These are phyloP conservation scores for Chrysoporthe cubensis DNA, from an alignment of 2,329 filamentous ascomycete genomes.

Conservation along the genomic window DNA sequence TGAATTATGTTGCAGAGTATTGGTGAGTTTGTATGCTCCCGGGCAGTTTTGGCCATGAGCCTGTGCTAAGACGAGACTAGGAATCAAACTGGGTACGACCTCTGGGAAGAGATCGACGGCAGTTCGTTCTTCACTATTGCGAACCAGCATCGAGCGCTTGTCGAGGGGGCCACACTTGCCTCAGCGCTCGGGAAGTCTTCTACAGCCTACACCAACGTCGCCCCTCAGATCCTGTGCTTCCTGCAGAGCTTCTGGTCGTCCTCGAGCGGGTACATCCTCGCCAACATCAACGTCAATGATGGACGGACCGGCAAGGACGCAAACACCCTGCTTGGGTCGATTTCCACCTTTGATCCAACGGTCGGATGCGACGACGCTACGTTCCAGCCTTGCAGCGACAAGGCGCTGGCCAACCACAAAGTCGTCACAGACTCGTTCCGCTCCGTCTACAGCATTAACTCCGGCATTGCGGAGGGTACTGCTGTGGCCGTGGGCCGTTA, in stretches of 20 bases:
- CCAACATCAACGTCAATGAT: slow-evolving; percentile 69
- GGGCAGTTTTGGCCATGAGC: neutral
- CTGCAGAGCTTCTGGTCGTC: slow-evolving; percentile 74
- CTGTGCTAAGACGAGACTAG: slow-evolving; percentile 32
- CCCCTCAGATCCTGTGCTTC: slow-evolving; percentile 74
- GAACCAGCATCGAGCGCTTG: slow-evolving; percentile 69
- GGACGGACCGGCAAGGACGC: slow-evolving; percentile 71
- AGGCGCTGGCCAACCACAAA: slow-evolving; percentile 76
- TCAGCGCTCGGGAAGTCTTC: slow-evolving; percentile 64
- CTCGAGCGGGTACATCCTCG: slow-evolving; percentile 62
- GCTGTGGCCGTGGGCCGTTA: slow-evolving; percentile 71
- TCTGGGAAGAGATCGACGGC: slow-evolving; percentile 82
- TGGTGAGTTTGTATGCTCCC: slow-evolving; percentile 48
- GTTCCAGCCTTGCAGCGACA: slow-evolving; percentile 77
- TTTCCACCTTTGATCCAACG: slow-evolving; percentile 70
- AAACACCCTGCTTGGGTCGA: slow-evolving; percentile 69
- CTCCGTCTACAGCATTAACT: slow-evolving; percentile 70
- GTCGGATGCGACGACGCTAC: slow-evolving; percentile 69
- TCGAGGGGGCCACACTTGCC: slow-evolving; percentile 71
- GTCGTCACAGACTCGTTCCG: slow-evolving; percentile 77
- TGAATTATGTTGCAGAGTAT: slow-evolving; percentile 75
- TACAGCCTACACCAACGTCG: slow-evolving; percentile 63
- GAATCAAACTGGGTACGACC: slow-evolving; percentile 69
- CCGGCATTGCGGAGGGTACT: slow-evolving; percentile 59
- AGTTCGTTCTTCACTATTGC: slow-evolving; percentile 80